Evolutionary conservation across 129 eudicot genomes (phyloP).

Genomic region (Lonicera japonica): DNA sequence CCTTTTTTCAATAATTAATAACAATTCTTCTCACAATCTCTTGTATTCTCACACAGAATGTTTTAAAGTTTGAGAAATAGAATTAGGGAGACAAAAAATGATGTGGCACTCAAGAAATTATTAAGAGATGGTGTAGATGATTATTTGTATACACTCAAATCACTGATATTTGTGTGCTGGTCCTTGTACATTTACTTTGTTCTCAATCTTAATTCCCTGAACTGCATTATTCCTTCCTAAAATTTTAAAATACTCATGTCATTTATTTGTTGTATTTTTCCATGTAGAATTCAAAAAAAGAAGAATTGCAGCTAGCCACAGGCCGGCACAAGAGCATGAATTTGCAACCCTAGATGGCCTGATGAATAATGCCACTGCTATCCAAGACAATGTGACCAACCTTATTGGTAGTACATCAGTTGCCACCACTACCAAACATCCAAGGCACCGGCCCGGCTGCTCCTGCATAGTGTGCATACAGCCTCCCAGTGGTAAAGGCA

Average conservation of each 20-base stretch:
- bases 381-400: conserved; percentile 34
- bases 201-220: too few relatives aligned
- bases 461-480: conserved; percentile 95
- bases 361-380: conserved; percentile 13
- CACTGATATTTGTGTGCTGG: too few relatives aligned
- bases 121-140: too few relatives aligned
- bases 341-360: conserved; percentile 17
- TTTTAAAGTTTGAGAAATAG: too few relatives aligned
- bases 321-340: conserved; percentile 39
- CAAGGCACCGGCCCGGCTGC: conserved; percentile 94
- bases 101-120: too few relatives aligned
- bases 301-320: conserved; percentile 36
- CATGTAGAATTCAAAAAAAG: conserved; percentile 50
- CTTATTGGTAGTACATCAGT: conserved; percentile 39
- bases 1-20: too few relatives aligned
- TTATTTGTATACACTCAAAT: too few relatives aligned
- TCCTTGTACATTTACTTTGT: too few relatives aligned
- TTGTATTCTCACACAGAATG: too few relatives aligned
- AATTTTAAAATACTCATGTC: not conserved
- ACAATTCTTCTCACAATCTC: too few relatives aligned
- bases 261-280: not conserved
- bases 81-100: too few relatives aligned
- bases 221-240: not conserved
- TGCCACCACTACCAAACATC: conserved; percentile 83
- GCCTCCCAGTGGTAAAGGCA: conserved; percentile 96